Conservation (phyloP, 768 basidiomycete species). For the Psilocybe azurescens region DNA sequence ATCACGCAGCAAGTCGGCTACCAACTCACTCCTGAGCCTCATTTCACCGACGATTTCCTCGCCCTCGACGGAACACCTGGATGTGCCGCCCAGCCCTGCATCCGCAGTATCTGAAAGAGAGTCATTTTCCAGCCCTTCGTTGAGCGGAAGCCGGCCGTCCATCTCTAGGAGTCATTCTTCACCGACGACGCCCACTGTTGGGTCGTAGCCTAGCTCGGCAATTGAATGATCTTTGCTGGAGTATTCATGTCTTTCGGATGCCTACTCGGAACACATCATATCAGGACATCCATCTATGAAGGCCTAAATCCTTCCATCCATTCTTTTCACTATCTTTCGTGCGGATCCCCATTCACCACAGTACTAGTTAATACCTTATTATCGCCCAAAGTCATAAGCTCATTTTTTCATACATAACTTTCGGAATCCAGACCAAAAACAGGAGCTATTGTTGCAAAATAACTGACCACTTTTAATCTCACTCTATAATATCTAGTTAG, state of each 20-base stretch:
- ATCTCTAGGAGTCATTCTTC: conserved; percentile 32
- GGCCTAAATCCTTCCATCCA: conserved; percentile 16
- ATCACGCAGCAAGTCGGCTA: conserved; percentile 58
- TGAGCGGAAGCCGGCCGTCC: conserved; percentile 21
- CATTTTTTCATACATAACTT: not conserved
- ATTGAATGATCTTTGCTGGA: not conserved
- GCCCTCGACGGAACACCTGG: conserved; percentile 18
- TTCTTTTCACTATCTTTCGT: conserved; percentile 15
- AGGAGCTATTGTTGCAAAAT: not conserved
- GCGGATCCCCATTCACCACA: conserved; percentile 14
- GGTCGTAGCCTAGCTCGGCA: not conserved
- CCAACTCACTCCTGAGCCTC: conserved; percentile 45
- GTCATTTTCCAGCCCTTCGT: conserved; percentile 20
- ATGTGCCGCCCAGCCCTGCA: conserved; percentile 14
- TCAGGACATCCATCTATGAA: conserved; percentile 19
- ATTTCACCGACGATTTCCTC: conserved; percentile 37
- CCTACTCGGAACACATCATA: conserved; percentile 4
- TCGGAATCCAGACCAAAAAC: not conserved
- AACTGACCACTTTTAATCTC: not conserved
- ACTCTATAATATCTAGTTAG: not conserved
- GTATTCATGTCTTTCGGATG: not conserved
- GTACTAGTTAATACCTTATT: conserved; percentile 17
- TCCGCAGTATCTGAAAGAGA: conserved; percentile 15
- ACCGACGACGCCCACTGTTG: conserved; percentile 20
- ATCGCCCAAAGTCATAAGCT: not conserved